Conservation (phyloP, 768 basidiomycete genomes). For the Mycena filopes region DNA sequence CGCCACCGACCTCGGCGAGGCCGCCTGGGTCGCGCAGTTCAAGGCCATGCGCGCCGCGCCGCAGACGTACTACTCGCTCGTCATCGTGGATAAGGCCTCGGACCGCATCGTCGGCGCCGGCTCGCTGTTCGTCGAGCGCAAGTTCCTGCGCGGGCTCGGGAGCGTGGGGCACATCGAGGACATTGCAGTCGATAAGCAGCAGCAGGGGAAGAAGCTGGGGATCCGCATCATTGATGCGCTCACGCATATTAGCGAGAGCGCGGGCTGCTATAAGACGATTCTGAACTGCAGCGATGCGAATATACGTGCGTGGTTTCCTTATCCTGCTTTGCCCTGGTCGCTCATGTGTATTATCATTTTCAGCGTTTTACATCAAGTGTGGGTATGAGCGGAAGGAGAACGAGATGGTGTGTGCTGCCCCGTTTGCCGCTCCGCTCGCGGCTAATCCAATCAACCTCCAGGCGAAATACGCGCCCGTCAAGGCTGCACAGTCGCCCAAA, state of each 20-base stretch:
- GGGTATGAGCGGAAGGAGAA: constrained; percentile 91
- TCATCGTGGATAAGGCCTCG: constrained; percentile 78
- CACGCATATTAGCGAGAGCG: constrained; percentile 81
- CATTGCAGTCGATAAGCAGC: constrained; percentile 88
- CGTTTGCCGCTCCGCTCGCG: background rate
- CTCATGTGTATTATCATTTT: constrained; percentile 17
- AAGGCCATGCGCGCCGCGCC: constrained; percentile 62
- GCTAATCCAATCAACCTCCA: constrained; percentile 35
- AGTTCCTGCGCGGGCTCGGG: constrained; percentile 90
- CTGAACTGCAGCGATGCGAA: constrained; percentile 93
- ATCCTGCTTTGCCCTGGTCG: constrained; percentile 7
- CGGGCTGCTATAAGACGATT: constrained; percentile 96
- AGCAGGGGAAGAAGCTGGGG: constrained; percentile 95
- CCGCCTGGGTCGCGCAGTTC: constrained; percentile 79
- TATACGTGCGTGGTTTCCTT: constrained; percentile 73
- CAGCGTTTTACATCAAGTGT: constrained; percentile 98
- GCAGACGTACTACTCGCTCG: constrained; percentile 84
- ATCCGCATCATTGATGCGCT: constrained; percentile 88
- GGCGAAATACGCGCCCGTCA: constrained; percentile 69
- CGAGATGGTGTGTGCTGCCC: constrained; percentile 78
- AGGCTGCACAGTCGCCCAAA: constrained; percentile 34
- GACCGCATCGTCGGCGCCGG: constrained; percentile 89
- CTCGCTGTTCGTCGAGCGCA: constrained; percentile 89
- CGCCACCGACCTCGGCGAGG: constrained; percentile 72
- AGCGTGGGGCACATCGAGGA: constrained; percentile 97